phyloP scores from a whole-genome alignment of 1,284 basidiomycete species.

The Marasmius oreades region DNA sequence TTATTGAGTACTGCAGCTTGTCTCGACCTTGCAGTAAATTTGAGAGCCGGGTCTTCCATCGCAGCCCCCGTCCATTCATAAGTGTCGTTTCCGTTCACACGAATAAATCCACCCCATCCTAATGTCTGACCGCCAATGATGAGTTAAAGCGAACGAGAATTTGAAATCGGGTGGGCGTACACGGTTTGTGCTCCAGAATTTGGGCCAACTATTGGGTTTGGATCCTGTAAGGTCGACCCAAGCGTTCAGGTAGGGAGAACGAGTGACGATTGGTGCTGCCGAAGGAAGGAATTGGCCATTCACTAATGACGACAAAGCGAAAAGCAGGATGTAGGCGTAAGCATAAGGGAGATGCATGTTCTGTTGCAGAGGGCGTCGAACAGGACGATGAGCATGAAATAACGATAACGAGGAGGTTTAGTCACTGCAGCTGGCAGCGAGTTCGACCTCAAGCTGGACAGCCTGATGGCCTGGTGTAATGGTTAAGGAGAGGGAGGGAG shows the following conservation, averaged over 20 bases:
- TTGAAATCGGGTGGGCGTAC: not conserved
- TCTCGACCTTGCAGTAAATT: not conserved
- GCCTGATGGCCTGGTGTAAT: not conserved
- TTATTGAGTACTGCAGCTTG: not conserved
- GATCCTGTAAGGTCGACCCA: constrained; percentile 23
- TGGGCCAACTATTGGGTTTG: not conserved
- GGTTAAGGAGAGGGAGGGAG: not conserved
- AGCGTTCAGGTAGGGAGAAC: constrained; percentile 32
- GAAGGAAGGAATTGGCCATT: constrained; percentile 5
- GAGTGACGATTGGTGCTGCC: constrained; percentile 27
- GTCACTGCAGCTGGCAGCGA: not conserved
- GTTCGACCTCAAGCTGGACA: not conserved
- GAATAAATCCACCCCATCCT: constrained; percentile 8
- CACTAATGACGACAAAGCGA: not conserved
- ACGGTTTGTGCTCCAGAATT: not conserved
- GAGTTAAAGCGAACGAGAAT: not conserved
- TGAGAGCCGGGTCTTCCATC: not conserved
- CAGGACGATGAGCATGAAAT: not conserved
- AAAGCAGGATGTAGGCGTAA: not conserved
- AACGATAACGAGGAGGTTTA: not conserved
- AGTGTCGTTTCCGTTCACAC: constrained; percentile 5
- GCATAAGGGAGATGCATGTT: not conserved
- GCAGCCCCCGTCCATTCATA: constrained; percentile 10
- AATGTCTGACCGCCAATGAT: not conserved
- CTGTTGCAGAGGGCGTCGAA: not conserved